Conservation (phyloP, 108 stramenopile genomes). For the Nitzschia sp. region DNA sequence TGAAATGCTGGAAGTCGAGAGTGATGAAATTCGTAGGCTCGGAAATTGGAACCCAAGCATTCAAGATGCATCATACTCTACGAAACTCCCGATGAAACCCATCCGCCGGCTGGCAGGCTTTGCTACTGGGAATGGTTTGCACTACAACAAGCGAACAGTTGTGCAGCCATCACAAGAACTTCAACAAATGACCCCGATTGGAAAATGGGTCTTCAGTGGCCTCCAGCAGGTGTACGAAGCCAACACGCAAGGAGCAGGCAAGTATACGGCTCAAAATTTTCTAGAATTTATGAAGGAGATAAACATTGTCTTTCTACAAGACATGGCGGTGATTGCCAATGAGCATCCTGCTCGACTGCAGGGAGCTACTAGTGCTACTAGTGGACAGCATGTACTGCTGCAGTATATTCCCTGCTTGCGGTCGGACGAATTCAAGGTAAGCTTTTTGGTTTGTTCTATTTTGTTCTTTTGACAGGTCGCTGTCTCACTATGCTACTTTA, state of each 20-base stretch:
- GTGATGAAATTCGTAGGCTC: not conserved
- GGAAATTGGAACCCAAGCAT: constrained; percentile 7
- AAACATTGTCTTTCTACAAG: constrained; percentile 2
- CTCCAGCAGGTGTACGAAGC: not conserved
- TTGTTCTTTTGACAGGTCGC: not conserved
- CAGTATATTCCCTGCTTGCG: not conserved
- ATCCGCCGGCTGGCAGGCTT: constrained; percentile 1
- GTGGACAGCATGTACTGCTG: not conserved
- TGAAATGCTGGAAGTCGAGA: not conserved
- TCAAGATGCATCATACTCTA: not conserved
- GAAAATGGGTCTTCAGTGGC: not conserved
- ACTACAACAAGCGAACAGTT: constrained; percentile 6
- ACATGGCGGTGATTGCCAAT: not conserved
- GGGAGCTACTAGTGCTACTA: no score
- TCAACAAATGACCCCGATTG: not conserved
- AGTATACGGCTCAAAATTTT: not conserved
- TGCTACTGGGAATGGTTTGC: not conserved
- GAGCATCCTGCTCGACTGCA: not conserved
- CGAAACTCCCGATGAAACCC: constrained; percentile 7
- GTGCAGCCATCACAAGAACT: not conserved
- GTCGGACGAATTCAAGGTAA: not conserved
- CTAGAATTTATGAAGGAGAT: not conserved
- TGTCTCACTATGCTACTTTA: not conserved
- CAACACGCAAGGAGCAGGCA: not conserved
- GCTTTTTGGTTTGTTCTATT: not conserved